Evolutionary conservation across 352 stramenopile genomes (phyloP).

Genomic region (Globisporangium nagaii): DNA sequence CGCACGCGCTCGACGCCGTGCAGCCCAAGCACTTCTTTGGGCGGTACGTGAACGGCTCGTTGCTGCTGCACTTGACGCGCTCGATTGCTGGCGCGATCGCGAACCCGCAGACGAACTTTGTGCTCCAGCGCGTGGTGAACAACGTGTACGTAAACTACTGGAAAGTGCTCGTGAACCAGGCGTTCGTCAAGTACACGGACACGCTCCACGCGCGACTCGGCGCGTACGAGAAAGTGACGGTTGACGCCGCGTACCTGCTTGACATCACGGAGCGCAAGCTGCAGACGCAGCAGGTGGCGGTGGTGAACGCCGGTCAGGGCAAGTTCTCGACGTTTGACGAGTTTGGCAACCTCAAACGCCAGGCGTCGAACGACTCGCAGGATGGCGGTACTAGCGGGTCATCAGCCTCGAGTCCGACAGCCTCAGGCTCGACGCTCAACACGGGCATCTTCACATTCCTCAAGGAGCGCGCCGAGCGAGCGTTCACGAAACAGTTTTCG

Average conservation of each 20-base stretch:
- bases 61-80: slow-evolving; percentile 45
- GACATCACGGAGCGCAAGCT: slow-evolving; percentile 71
- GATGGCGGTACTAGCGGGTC: too few species aligned
- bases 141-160: slow-evolving; percentile 62
- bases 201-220: slow-evolving; percentile 49
- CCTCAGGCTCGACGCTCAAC: slow-evolving; percentile 29
- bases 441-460: slow-evolving; percentile 72
- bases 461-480: slow-evolving; percentile 60
- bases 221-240: slow-evolving; percentile 51
- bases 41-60: slow-evolving; percentile 42
- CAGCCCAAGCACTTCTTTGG: slow-evolving; percentile 65
- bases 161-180: slow-evolving; percentile 48
- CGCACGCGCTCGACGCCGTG: slow-evolving; percentile 39
- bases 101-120: slow-evolving; percentile 22
- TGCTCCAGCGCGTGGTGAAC: slow-evolving; percentile 52
- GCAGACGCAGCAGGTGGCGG: slow-evolving; percentile 34
- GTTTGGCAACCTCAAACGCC: slow-evolving; percentile 74
- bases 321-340: slow-evolving; percentile 72
- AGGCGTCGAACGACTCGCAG: slow-evolving; percentile 14
- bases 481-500: slow-evolving; percentile 66
- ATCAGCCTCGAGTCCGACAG: slow-evolving; percentile 5
- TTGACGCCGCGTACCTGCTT: slow-evolving; percentile 60
- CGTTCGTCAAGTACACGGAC: slow-evolving; percentile 56
- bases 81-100: slow-evolving; percentile 42
- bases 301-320: slow-evolving; percentile 54